Base-by-base conservation (phyloP, 768 basidiomycete species). In the Kwoniella botswanensis region DNA sequence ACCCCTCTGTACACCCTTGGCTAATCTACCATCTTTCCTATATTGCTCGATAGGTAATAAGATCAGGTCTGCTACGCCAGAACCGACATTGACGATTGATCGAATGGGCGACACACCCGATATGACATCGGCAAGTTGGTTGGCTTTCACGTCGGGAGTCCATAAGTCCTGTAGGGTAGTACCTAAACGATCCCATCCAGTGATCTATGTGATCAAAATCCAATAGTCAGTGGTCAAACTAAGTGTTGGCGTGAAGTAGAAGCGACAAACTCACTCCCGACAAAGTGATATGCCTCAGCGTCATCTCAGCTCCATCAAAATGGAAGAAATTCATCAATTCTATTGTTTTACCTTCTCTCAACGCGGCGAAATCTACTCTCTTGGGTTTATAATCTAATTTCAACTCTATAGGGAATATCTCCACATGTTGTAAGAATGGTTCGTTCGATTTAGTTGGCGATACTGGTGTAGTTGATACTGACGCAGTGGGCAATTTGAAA, bases 261-360 rank as follows among this genome's bases (percentile, higher is more conserved):
- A 46, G 15, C 3, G 15, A 5, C 15, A 15, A 15, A 87, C 93
- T 79, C 82, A 98, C 95, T 41, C 97, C 97, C 70, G 91, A 89
- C 42, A 98, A 82, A 18, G 93, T 93, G 73, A 98, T 91, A 78
- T 97, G 94, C 67, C 97, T 87, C 63, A 99, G 84, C 0, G 94
- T 97, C 94, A 99, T 98, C 83, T 98, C 97, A 3, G 96, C 92
- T 0, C 93, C 95, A 76, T 98, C 97, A 74, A 98, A 99, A 84
- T 98, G 95, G 90, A 99, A 99, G 84, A 99, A 98, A 82, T 99
- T 99, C 96, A 99, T 98, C 57, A 99, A 84, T 80, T 99, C 97
- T 71, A 96, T 96, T 0, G 94, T 94, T 83, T 88, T 89, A 15
- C 97, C 97, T 71, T 94, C 91, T 50, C 90, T 88, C 68, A 99